Evolutionary conservation across 768 basidiomycete genomes (phyloP), one percentile per base, ranked within the genome.

Genomic region (Panaeolus papilionaceus): DNA sequence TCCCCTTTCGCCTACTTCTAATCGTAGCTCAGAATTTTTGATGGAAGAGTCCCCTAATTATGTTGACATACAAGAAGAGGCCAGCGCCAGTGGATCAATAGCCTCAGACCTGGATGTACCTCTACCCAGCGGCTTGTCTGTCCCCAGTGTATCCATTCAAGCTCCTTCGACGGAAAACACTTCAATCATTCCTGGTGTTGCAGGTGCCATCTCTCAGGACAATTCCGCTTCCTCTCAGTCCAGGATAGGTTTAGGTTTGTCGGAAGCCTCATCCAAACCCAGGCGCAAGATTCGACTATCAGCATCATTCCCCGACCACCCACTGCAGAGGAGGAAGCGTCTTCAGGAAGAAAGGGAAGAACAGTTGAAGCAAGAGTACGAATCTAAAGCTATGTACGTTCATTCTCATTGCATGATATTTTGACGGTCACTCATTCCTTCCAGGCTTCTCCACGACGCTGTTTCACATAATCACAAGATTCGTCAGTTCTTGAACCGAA

Each of bases 401-500:
- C 37, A 69, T 23, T 40, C 62, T 0, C 26, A 26, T 28, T 72
- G 62, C 45, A 42, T 44, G 49, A 47, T 38, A 33, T 62, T 10
- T 64, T 54, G 28, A 62, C 42, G 8, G 44, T 69, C 38, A 63
- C 47, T 38, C 38, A 16, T 47, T 38, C 18, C 44, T 33, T 65
- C 1, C 71, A 93, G 92, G 65, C 79, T 90, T 16, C 78, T 94
- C 37, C 87, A 89, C 63, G 86, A 89, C 62, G 77, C 86, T 11
- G 79, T 80, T 64, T 76, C 81, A 12, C 88, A 91, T 71, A 94
- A 94, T 68, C 84, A 88, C 66, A 82, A 88, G 64, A 87, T 90
- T 44, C 86, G 92, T 39, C 89, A 91, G 71, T 80, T 91, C 33
- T 80, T 93, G 33, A 89, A 92, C 71, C 86, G 87, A 65, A 83